Conservation (phyloP, 2,329 filamentous ascomycete genomes). For the Fusarium gaditjirri region DNA sequence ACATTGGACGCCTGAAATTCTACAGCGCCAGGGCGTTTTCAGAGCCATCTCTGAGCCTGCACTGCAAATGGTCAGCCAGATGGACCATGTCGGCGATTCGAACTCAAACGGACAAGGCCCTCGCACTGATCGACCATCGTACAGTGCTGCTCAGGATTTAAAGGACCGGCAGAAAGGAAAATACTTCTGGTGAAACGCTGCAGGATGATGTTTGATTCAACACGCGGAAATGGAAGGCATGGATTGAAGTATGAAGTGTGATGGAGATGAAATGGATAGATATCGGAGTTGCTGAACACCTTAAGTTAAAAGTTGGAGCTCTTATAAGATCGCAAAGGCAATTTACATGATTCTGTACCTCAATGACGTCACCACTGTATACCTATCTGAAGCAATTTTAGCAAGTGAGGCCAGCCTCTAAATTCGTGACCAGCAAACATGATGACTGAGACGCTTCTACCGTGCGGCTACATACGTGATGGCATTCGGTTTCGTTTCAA, state of each 20-base stretch:
- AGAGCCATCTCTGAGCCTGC: constrained; percentile 45
- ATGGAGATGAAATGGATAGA: neutral
- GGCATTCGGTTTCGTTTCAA: neutral
- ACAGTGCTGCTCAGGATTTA: constrained; percentile 10
- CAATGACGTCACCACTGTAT: neutral
- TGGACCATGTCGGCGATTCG: constrained; percentile 46
- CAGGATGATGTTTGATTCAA: neutral
- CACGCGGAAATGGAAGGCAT: neutral
- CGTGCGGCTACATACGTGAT: neutral
- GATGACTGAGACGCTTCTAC: neutral
- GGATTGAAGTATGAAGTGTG: neutral
- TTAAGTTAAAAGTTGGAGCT: neutral
- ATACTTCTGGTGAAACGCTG: constrained; percentile 35
- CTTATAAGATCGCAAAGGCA: neutral
- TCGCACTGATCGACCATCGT: constrained; percentile 3
- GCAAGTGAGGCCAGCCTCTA: constrained; percentile 50
- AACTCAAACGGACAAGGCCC: constrained; percentile 43
- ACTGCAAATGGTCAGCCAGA: constrained; percentile 45
- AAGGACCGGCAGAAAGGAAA: neutral
- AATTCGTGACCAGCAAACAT: neutral
- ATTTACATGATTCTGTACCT: neutral
- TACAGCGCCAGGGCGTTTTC: constrained; percentile 39
- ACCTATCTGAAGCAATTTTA: constrained; percentile 51
- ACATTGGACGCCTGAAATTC: constrained; percentile 39
- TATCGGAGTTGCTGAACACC: neutral